These are phyloP conservation scores for Colletotrichum sp. DNA, from an alignment of 2,329 filamentous ascomycete genomes.

Conservation along the genomic window DNA sequence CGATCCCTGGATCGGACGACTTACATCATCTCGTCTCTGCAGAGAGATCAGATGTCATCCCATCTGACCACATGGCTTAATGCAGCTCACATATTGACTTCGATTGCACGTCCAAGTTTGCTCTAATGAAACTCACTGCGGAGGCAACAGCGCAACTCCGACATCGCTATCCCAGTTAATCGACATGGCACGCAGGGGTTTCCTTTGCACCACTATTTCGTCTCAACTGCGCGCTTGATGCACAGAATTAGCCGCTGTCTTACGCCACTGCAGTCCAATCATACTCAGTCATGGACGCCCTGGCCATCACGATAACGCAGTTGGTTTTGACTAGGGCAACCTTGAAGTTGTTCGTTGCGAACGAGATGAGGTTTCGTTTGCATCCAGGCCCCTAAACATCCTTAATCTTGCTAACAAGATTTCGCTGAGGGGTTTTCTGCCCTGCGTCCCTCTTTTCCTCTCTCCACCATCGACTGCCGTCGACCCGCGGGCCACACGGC, in stretches of 20 bases:
- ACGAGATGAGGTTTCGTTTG: constrained; percentile 12
- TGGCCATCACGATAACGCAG: neutral
- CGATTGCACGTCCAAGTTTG: neutral
- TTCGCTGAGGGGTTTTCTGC: neutral
- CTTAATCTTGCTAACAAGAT: constrained; percentile 9
- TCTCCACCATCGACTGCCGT: neutral
- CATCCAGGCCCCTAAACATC: neutral
- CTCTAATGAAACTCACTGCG: constrained; percentile 7
- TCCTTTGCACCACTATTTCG: neutral
- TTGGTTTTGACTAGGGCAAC: neutral
- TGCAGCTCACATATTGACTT: neutral
- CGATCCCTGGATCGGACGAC: neutral
- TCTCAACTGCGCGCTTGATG: neutral
- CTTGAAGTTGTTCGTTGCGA: neutral
- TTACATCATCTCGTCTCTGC: constrained; percentile 1
- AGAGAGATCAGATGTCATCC: neutral
- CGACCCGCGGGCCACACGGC: constrained; percentile 2
- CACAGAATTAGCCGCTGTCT: neutral
- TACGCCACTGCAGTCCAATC: neutral
- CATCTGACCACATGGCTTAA: neutral
- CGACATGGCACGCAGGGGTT: neutral
- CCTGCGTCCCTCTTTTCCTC: neutral
- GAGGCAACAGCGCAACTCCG: neutral
- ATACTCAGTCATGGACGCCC: neutral
- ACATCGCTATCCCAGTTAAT: constrained; percentile 1